Evolutionary conservation across 2,329 filamentous ascomycete genomes (phyloP).

Genomic region (Ceratocystis destructans): DNA sequence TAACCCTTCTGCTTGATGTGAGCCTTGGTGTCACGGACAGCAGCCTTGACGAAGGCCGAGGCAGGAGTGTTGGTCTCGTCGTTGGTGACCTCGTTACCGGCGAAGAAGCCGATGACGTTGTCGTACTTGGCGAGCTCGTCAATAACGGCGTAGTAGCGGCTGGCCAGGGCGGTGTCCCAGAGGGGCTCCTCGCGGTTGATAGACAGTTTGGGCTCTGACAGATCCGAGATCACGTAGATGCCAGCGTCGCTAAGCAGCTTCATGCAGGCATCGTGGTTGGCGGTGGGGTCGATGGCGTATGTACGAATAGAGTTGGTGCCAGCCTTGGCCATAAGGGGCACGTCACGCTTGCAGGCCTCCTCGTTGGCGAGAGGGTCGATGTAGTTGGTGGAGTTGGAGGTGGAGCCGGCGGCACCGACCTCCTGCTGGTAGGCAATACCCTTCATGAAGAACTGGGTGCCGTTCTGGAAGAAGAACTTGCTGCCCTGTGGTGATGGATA

Average conservation of each 20-base stretch:
- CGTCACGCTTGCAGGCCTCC: slow-evolving; percentile 63
- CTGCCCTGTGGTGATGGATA: slow-evolving; percentile 39
- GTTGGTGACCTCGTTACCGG: slow-evolving; percentile 95
- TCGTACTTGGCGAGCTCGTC: slow-evolving; percentile 69
- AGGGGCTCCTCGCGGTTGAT: slow-evolving; percentile 69
- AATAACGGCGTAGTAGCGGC: slow-evolving; percentile 71
- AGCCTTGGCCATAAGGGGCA: slow-evolving; percentile 65
- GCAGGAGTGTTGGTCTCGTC: slow-evolving; percentile 74
- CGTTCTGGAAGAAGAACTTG: slow-evolving; percentile 81
- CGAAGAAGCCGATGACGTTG: slow-evolving; percentile 95
- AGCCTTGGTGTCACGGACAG: slow-evolving; percentile 86
- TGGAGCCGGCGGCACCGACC: slow-evolving; percentile 40
- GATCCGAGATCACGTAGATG: slow-evolving; percentile 90
- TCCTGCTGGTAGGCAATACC: slow-evolving; percentile 94
- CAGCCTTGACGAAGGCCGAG: slow-evolving; percentile 92
- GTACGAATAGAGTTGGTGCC: slow-evolving; percentile 89
- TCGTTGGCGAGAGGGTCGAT: slow-evolving; percentile 69
- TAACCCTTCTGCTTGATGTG: slow-evolving; percentile 76
- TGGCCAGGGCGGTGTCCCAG: slow-evolving; percentile 68
- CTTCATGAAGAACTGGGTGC: slow-evolving; percentile 61
- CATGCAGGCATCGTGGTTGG: slow-evolving; percentile 78
- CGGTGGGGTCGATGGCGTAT: slow-evolving; percentile 74
- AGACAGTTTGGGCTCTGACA: slow-evolving; percentile 66
- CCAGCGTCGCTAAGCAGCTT: slow-evolving; percentile 63
- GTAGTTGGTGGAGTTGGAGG: slow-evolving; percentile 41